Evolutionary conservation across 2,329 filamentous ascomycete species (phyloP).

Genomic region (Colletotrichum costaricense): DNA sequence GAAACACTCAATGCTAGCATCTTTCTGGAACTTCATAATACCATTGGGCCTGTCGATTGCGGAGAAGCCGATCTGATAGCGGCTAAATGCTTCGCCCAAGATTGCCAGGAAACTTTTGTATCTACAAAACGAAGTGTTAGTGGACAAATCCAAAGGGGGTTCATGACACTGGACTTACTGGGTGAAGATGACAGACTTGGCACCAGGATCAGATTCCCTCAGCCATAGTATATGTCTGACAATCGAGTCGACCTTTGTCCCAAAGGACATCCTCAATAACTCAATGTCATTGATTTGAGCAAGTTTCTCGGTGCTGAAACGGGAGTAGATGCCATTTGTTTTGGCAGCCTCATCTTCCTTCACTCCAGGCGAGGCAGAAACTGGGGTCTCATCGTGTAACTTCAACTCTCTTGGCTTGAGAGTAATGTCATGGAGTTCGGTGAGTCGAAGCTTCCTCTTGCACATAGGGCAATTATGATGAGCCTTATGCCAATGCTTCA

Average conservation of each 20-base stretch:
- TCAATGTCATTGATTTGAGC: constrained; percentile 86
- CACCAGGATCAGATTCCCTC: constrained; percentile 82
- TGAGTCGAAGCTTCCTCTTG: constrained; percentile 73
- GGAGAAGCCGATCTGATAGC: constrained; percentile 79
- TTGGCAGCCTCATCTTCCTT: constrained; percentile 38
- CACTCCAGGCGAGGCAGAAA: constrained; percentile 3
- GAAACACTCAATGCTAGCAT: constrained; percentile 82
- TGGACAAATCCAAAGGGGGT: background rate
- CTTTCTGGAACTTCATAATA: constrained; percentile 80
- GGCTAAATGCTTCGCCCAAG: constrained; percentile 74
- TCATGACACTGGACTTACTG: constrained; percentile 60
- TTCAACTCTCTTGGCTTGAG: constrained; percentile 81
- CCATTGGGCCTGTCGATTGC: constrained; percentile 77
- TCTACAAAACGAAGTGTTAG: constrained; percentile 39
- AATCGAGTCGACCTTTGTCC: constrained; percentile 89
- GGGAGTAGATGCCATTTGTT: constrained; percentile 75
- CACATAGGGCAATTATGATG: constrained; percentile 87
- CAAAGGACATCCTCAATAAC: constrained; percentile 78
- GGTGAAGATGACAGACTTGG: constrained; percentile 94
- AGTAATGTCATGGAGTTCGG: constrained; percentile 86
- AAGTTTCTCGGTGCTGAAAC: constrained; percentile 77
- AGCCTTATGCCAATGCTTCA: constrained; percentile 79
- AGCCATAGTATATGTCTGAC: constrained; percentile 88
- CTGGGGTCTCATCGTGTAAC: constrained; percentile 60
- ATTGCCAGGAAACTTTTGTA: constrained; percentile 85